phyloP scores from a whole-genome alignment of 345 rosid genomes.

The Trapa bicornis region DNA sequence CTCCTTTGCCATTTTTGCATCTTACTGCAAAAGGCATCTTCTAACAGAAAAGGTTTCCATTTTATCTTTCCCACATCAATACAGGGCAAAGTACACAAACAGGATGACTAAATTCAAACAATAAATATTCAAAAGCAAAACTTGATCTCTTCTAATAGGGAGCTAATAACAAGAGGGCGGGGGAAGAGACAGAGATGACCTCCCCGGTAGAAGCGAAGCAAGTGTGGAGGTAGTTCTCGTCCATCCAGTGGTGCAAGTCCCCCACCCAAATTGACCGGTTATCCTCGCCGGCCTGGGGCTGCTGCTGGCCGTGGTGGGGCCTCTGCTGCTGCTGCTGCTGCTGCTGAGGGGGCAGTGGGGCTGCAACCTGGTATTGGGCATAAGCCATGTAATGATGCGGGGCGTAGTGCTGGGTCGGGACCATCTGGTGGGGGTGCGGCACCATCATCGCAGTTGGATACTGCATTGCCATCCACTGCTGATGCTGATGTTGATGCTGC shows the following conservation, averaged over 20 bases:
- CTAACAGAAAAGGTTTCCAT: not conserved
- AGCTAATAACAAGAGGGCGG: not conserved
- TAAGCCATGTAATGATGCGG: constrained; percentile 20
- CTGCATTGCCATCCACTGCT: constrained; percentile 67
- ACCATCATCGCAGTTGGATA: constrained; percentile 65
- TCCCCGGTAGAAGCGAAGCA: constrained; percentile 68
- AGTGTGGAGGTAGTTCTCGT: constrained; percentile 65
- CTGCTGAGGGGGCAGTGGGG: constrained; percentile 23
- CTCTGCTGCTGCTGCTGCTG: constrained; percentile 21
- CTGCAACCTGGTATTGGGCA: constrained; percentile 17
- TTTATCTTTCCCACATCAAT: not conserved
- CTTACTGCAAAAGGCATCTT: not conserved
- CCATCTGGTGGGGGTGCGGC: constrained; percentile 69
- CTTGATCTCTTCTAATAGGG: not conserved
- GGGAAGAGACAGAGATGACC: constrained; percentile 22
- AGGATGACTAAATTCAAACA: not conserved
- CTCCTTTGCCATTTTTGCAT: not conserved
- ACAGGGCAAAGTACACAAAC: not conserved
- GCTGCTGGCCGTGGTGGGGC: constrained; percentile 17
- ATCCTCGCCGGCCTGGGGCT: constrained; percentile 19
- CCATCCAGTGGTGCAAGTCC: constrained; percentile 98
- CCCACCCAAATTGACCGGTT: constrained; percentile 90
- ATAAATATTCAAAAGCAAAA: not conserved
- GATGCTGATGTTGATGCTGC: constrained; percentile 23
- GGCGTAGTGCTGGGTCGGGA: constrained; percentile 49